Evolutionary conservation across 176 grass and related monocot species (phyloP).

Genomic region (Carex kokanica): DNA sequence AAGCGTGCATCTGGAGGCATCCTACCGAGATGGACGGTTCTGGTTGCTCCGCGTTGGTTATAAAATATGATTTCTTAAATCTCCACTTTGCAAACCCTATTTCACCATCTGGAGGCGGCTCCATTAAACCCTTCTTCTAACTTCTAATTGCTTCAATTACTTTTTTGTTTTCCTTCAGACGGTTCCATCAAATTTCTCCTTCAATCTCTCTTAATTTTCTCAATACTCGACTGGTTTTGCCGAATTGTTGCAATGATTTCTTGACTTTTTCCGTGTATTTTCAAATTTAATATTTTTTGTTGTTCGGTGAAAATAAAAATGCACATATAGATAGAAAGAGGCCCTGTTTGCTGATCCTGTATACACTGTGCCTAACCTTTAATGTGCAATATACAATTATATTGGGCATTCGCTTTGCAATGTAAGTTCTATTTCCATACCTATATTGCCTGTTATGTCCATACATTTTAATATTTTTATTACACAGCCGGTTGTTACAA

Average conservation of each 20-base stretch:
- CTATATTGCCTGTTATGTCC: constrained; percentile 35
- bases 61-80: not conserved
- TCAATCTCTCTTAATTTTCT: not conserved
- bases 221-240: not conserved
- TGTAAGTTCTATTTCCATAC: constrained; percentile 5
- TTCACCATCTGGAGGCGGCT: not conserved
- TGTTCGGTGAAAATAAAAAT: not conserved
- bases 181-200: not conserved
- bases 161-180: not conserved
- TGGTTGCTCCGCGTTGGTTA: not conserved
- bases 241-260: not conserved
- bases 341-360: constrained; percentile 31
- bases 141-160: not conserved
- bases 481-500: not conserved
- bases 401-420: constrained; percentile 32
- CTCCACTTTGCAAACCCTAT: not conserved
- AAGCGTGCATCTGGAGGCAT: not conserved
- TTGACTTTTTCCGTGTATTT: not conserved
- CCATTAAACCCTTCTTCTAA: not conserved
- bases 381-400: constrained; percentile 11
- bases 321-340: constrained; percentile 20
- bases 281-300: not conserved
- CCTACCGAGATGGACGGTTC: not conserved
- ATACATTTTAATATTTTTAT: not conserved
- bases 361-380: constrained; percentile 26